Base-by-base conservation (phyloP, 495 filamentous ascomycete genomes). In the Aspergillus nidulans region DNA sequence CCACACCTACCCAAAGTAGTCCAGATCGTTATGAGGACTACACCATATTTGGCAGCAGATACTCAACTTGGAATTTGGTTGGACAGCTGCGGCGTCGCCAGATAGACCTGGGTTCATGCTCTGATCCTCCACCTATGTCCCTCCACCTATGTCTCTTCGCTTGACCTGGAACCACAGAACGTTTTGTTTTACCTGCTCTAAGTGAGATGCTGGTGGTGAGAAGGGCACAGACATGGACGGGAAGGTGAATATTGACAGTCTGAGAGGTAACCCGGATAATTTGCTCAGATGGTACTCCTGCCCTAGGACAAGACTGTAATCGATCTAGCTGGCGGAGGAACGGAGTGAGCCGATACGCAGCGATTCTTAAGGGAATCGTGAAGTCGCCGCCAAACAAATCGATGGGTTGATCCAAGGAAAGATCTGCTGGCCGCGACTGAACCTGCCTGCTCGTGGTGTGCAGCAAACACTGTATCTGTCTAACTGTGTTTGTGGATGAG, bases 21-120 rank as follows among this genome's bases (percentile, higher is more conserved):
- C n/a, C n/a, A 15, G 30, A 36, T 7, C 30, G 30, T 15, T 36
- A 15, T 7, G 30, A 36, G 30, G 30, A 36, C n/a, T n/a, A n/a
- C n/a, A n/a, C n/a, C n/a, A n/a, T n/a, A 20, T 43, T n/a, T n/a
- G 30, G 4, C 9, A 34, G 30, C 30, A 12, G 4, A 6, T 49
- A 38, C 20, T 23, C 30, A 4, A 49, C 55, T 0, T 30, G 41
- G 43, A 57, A 52, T 19, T 57, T 52, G 0, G 55, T 57, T 4
- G 48, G 48, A 18, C 55, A 57, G 16, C 41, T 42, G 18, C 48
- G 48, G 52, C 55, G 52, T 6, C 49, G 28, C 41, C 30, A 57
- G 4, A 41, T 10, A 20, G 47, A 52, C n/a, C 18, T 30, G 2
- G 1, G 12, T 8, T 48, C 40, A 0, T 18, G 18, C 18, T 47